Conservation (phyloP, 2,329 filamentous ascomycete species). For the Hymenoscyphus repandus region DNA sequence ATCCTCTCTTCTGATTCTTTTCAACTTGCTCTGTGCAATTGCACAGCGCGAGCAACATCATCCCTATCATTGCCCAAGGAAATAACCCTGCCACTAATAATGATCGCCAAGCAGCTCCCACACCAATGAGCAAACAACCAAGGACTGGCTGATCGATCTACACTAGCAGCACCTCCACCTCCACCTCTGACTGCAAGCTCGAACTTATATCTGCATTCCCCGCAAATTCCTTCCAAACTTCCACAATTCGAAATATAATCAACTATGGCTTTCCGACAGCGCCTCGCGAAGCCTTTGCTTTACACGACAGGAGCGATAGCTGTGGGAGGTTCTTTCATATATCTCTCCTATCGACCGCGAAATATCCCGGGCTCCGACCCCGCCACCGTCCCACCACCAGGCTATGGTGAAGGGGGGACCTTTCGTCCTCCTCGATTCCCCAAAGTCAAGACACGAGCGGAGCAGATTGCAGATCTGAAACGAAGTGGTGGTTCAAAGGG, state of each 20-base stretch:
- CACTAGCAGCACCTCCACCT: not conserved
- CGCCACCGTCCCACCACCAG: constrained; percentile 64
- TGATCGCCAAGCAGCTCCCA: not conserved
- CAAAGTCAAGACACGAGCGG: constrained; percentile 41
- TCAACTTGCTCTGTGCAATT: not conserved
- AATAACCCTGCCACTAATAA: not conserved
- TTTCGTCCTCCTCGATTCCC: constrained; percentile 53
- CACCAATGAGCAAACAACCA: not conserved
- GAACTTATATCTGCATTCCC: too few species aligned
- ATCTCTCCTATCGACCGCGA: constrained; percentile 59
- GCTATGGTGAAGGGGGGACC: constrained; percentile 61
- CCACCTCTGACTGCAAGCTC: too few species aligned
- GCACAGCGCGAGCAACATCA: not conserved
- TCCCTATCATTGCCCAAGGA: too few species aligned
- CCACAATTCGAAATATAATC: not conserved
- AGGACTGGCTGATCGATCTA: not conserved
- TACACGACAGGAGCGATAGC: constrained; percentile 45
- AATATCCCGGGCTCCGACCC: constrained; percentile 67
- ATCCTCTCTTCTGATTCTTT: not conserved
- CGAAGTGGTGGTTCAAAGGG: constrained; percentile 42
- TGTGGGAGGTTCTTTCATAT: constrained; percentile 43
- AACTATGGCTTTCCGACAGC: constrained; percentile 33
- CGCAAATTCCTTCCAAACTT: too few species aligned
- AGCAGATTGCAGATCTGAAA: constrained; percentile 47
- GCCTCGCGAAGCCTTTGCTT: constrained; percentile 43